phyloP scores from a whole-genome alignment of 2,329 filamentous ascomycete genomes.

The Aspergillus alliaceus region DNA sequence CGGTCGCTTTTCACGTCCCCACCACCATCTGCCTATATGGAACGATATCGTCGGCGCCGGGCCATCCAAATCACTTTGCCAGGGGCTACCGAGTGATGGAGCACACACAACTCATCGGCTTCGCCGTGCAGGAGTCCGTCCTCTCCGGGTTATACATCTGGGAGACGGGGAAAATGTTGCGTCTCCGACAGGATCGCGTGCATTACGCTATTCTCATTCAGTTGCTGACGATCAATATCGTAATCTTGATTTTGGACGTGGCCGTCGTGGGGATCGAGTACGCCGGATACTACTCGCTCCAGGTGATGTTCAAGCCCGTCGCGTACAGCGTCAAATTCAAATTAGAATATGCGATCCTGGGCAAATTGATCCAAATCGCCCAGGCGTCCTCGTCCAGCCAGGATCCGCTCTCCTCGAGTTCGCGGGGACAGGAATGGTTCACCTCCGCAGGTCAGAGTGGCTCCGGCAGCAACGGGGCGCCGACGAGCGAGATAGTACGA shows the following conservation, averaged over 20 bases:
- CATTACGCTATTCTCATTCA: constrained; percentile 46
- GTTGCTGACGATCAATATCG: constrained; percentile 47
- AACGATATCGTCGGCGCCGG: too few relatives aligned
- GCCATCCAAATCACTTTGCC: background rate
- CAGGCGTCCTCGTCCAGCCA: background rate
- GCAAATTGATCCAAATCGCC: background rate
- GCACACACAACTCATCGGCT: constrained; percentile 41
- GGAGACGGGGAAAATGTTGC: constrained; percentile 49
- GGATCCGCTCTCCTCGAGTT: background rate
- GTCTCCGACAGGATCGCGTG: constrained; percentile 18
- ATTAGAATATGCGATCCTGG: constrained; percentile 35
- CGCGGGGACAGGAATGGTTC: too few relatives aligned
- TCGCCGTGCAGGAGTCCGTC: constrained; percentile 43
- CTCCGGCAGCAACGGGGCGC: too few relatives aligned
- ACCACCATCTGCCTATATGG: constrained; percentile 56
- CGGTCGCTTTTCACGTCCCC: constrained; percentile 52
- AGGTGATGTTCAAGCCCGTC: constrained; percentile 45
- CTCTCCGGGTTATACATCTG: constrained; percentile 53
- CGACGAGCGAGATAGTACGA: too few relatives aligned
- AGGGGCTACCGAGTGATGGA: constrained; percentile 43
- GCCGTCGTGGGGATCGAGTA: constrained; percentile 44
- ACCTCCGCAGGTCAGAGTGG: too few relatives aligned
- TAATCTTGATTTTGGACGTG: constrained; percentile 47
- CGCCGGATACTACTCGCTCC: constrained; percentile 40
- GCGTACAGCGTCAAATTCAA: constrained; percentile 51